Evolutionary conservation across 2,329 filamentous ascomycete genomes (phyloP), one percentile per base, ranked within the genome.

Genomic region (Dactylellina sp.): DNA sequence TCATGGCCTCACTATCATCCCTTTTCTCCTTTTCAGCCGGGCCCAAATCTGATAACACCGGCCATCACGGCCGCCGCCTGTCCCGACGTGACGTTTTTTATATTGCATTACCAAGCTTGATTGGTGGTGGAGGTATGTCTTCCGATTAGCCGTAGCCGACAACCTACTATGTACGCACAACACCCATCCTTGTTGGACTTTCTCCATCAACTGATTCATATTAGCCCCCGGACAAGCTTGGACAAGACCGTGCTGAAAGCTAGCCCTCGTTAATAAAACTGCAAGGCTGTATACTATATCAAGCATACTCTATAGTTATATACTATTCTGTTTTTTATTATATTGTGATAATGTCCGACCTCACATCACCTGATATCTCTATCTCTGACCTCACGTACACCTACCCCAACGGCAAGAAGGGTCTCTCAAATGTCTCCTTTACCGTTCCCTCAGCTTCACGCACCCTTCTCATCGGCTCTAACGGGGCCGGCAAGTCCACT

Each of bases 401-500:
- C 47, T 99, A 98, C 83, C 91, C 90, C 14, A 91, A 96, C 84
- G 89, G 91, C 80, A 89, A 89, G 47, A 87, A 86, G n/a, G 95
- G 94, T 65, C 85, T 99, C 32, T 83, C 85, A 56, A 83, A 93
- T 81, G 86, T 99, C 78, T 85, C 83, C 24, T 86, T 99, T 62
- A 84, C 88, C 74, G 87, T 98, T 22, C 94, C 95, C 1, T 84
- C 92, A 0, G 89, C 90, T 66, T 95, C 91, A 71, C 90, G 95
- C 75, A 97, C 94, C 1, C 87, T 98, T 12, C 86, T 98, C 42
- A 96, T 98, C 79, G 95, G 95, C 79, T 94, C 95, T 81, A 99
- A 99, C 82, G 95, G 95, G 76, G 94, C 95, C 18, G 95, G 95
- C 77, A 99, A 99, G 84, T 98, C 95, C 7, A 99, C 95, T 0